A percentile compares a stretch with the other conserved stretches of the same genome.
Evolutionary conservation across 208 protist species (phyloP).

Genomic region (Crithidia brevicula): DNA sequence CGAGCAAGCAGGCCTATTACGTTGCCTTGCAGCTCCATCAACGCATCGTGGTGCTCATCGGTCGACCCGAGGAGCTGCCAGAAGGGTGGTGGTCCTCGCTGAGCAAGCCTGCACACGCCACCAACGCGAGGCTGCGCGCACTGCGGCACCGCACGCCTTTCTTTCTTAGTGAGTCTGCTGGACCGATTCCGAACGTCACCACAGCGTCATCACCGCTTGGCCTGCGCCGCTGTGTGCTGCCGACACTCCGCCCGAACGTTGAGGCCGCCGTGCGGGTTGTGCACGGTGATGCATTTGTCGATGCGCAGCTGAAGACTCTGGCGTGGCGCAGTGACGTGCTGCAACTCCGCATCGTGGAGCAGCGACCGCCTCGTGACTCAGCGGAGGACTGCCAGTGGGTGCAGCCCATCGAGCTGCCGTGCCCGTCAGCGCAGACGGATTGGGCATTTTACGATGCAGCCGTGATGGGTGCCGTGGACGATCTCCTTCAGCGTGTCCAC

Average conservation of each 20-base stretch:
- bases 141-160: constrained; percentile 14
- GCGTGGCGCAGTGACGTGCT: background rate
- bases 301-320: background rate
- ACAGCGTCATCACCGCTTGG: background rate
- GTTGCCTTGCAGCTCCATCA: background rate
- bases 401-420: background rate
- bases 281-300: background rate
- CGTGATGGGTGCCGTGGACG: constrained; percentile 3
- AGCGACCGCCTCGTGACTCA: background rate
- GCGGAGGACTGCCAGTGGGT: background rate
- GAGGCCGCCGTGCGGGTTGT: background rate
- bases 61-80: background rate
- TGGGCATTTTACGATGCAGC: constrained; percentile 1
- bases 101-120: background rate
- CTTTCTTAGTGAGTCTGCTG: constrained; percentile 6
- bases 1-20: background rate
- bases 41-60: constrained; percentile 1
- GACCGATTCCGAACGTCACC: background rate
- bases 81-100: background rate
- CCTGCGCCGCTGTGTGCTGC: constrained; percentile 2
- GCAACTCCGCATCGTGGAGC: constrained; percentile 7
- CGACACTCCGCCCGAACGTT: background rate
- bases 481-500: background rate
- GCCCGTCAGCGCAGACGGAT: background rate
- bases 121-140: background rate